These are phyloP conservation scores for Lipomyces anomalus DNA, from an alignment of 805 yeast species.

Conservation along the genomic window DNA sequence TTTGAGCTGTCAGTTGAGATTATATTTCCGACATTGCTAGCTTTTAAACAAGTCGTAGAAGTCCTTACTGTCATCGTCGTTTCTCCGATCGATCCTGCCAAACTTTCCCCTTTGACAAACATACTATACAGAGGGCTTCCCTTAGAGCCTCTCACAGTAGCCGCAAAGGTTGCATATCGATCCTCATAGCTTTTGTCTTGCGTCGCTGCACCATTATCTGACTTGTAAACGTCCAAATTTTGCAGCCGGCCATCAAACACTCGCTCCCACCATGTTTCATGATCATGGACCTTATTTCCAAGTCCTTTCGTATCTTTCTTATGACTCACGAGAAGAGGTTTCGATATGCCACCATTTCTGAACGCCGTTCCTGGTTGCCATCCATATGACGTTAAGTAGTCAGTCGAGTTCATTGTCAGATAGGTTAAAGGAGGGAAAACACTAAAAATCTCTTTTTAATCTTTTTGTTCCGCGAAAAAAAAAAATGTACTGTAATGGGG, in stretches of 20 bases:
- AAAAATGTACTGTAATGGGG: too few species aligned
- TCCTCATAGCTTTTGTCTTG: constrained; percentile 41
- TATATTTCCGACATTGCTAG: too few species aligned
- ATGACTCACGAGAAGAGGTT: constrained; percentile 84
- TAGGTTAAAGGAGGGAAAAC: too few species aligned
- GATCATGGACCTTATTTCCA: constrained; percentile 67
- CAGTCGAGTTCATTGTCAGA: constrained; percentile 73
- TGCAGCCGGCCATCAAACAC: constrained; percentile 90
- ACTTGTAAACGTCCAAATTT: constrained; percentile 58
- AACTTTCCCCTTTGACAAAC: constrained; percentile 84
- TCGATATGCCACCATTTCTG: constrained; percentile 68
- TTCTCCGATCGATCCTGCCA: constrained; percentile 56
- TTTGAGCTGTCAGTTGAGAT: too few species aligned
- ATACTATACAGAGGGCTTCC: constrained; percentile 71
- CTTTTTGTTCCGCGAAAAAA: too few species aligned
- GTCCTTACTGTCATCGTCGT: too few species aligned
- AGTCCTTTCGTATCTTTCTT: constrained; percentile 87
- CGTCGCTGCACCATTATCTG: constrained; percentile 15
- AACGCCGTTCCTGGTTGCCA: constrained; percentile 92
- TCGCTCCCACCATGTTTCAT: constrained; percentile 96
- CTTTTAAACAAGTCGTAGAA: too few species aligned
- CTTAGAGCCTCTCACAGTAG: constrained; percentile 41
- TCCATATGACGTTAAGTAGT: constrained; percentile 71
- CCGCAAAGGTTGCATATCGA: constrained; percentile 15
- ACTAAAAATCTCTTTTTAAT: too few species aligned